Base-by-base conservation (phyloP, 129 eudicot species). In the Helianthus annuus region DNA sequence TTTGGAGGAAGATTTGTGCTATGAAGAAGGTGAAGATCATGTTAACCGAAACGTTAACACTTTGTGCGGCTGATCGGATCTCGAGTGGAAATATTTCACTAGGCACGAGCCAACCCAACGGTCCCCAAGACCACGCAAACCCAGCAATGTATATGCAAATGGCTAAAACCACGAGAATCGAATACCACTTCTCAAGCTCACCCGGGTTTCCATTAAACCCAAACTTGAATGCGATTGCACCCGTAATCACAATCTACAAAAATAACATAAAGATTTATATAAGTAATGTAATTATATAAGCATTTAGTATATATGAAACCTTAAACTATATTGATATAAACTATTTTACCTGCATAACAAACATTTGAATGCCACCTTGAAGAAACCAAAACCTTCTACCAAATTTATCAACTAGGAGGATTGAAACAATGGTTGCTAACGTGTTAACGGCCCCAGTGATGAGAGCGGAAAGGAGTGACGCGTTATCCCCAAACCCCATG, bases 81-180 rank as follows among this genome's bases (percentile, higher is more conserved):
- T 87, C 89, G 0, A 87, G 82, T 0, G 91, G 86, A 51, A 83
- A 80, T 2, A 85, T 82, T 42, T 85, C 90, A 60, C 90, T 82
- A 0, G 86, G 90, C 7, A 86, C 85, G 27, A 86, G 69, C 91
- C 91, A 86, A 4, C 87, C 91, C 0, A 86, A 65, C 10, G 91
- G 91, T 2, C 91, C 91, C 91, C 91, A 86, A 4, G 91, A 86
- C 91, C 91, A 86, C 4, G 88, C 91, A 17, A 86, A 86, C 17
- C 65, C 91, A 0, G 84, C 69, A 0, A 86, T 83, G 67, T 83
- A 86, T 4, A 86, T 8, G 56, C 91, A 86, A 11, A 86, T 86
- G 45, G 73, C 72, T 0, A 22, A 5, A 19, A 86, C 88, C 16
- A 86, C 82, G 4, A 58, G 12, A 1, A 29, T 2, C 0, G 86